Conservation (phyloP, 2,329 filamentous ascomycete species). For the Hypoxylon sp. region DNA sequence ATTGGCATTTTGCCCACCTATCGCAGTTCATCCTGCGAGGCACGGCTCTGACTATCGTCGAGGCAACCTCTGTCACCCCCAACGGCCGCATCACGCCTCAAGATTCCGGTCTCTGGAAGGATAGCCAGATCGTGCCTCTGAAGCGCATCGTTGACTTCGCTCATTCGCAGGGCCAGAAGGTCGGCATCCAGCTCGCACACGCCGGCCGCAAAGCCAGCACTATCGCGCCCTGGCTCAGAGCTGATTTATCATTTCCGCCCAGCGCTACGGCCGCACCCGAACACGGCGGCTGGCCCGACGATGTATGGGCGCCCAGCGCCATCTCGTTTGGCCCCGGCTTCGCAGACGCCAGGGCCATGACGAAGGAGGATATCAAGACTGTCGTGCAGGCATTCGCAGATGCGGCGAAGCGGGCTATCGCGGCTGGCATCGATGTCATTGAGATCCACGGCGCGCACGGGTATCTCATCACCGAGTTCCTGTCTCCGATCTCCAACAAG, state of each 20-base stretch:
- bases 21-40: constrained; percentile 83
- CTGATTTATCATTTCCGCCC: constrained; percentile 54
- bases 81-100: constrained; percentile 87
- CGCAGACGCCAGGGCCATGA: constrained; percentile 64
- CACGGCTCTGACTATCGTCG: constrained; percentile 78
- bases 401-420: constrained; percentile 67
- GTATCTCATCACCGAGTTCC: constrained; percentile 61
- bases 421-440: constrained; percentile 65
- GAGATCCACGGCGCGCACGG: constrained; percentile 63
- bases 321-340: constrained; percentile 72
- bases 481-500: constrained; percentile 57
- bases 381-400: constrained; percentile 68
- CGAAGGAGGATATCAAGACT: constrained; percentile 62
- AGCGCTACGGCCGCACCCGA: constrained; percentile 65
- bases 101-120: constrained; percentile 85
- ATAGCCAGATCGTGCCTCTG: constrained; percentile 81
- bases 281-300: constrained; percentile 68
- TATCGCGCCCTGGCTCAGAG: constrained; percentile 74
- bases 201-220: constrained; percentile 78
- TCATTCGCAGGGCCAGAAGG: constrained; percentile 81
- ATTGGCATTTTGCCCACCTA: constrained; percentile 86
- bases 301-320: constrained; percentile 64
- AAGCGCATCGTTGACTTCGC: constrained; percentile 80
- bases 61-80: constrained; percentile 80
- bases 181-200: constrained; percentile 85